These are phyloP conservation scores for Leptographium procerum DNA, from an alignment of 2,329 filamentous ascomycete species.

Conservation along the genomic window DNA sequence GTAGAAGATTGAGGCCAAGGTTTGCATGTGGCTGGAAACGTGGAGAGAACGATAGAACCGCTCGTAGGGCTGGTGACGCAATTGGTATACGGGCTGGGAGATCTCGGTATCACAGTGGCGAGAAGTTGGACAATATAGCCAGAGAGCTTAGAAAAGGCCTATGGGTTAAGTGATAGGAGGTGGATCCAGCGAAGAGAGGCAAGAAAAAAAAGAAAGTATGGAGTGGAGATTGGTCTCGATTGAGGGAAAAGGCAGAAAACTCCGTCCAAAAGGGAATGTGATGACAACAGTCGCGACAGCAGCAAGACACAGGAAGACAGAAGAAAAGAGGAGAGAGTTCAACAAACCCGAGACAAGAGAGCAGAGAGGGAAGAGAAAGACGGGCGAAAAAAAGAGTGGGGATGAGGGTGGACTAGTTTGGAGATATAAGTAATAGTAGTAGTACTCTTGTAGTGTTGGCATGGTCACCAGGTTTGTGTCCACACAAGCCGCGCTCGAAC, in stretches of 20 bases:
- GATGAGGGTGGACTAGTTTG: slow-evolving; percentile 3
- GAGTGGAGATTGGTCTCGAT: slow-evolving; percentile 12
- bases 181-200: background rate
- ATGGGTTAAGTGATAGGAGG: background rate
- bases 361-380: background rate
- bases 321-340: slow-evolving; percentile 6
- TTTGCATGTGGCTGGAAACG: background rate
- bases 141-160: background rate
- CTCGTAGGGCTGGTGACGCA: background rate
- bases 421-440: background rate
- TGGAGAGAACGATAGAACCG: background rate
- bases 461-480: background rate
- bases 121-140: background rate
- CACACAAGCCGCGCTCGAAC: background rate
- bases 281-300: background rate
- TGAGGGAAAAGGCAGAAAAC: background rate
- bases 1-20: background rate
- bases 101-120: background rate
- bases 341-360: background rate
- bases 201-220: background rate
- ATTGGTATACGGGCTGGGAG: background rate
- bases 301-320: background rate
- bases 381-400: slow-evolving; percentile 7
- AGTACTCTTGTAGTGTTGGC: background rate
- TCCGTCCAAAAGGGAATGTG: background rate